Evolutionary conservation across 805 yeast genomes (phyloP).

Genomic region (Dipodascopsis uninucleata): DNA sequence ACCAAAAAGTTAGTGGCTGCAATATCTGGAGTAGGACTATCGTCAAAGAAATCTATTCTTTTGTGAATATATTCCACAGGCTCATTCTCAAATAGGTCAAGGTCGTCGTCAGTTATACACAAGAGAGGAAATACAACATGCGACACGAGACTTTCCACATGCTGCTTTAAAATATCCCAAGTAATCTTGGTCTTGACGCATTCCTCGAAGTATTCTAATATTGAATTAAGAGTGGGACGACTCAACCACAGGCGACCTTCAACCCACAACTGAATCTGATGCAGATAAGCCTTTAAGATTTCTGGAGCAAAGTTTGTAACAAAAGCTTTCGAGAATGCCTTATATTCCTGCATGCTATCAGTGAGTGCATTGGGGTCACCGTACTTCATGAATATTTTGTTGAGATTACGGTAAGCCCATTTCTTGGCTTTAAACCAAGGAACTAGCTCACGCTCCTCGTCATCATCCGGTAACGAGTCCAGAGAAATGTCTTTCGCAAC

Average conservation of each 20-base stretch:
- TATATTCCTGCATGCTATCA: conserved; percentile 46
- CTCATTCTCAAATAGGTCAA: conserved; percentile 77
- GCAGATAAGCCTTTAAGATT: conserved; percentile 58
- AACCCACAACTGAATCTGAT: conserved; percentile 73
- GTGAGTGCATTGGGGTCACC: conserved; percentile 23
- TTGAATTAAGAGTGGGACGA: conserved; percentile 57
- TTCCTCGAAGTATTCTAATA: conserved; percentile 35
- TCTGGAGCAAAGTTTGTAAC: conserved; percentile 65
- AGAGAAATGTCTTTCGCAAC: conserved; percentile 58
- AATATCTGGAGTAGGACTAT: conserved; percentile 62
- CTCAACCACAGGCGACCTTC: conserved; percentile 64
- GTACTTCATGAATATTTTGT: conserved; percentile 63
- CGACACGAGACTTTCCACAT: conserved; percentile 58
- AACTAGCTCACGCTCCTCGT: conserved; percentile 48
- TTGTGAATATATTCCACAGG: conserved; percentile 84
- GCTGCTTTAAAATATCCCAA: conserved; percentile 66
- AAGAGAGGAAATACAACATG: conserved; percentile 75
- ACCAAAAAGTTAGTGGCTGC: conserved; percentile 74
- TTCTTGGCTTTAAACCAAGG: conserved; percentile 77
- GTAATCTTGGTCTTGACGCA: conserved; percentile 54
- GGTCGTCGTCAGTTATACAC: conserved; percentile 61
- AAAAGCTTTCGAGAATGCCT: conserved; percentile 57
- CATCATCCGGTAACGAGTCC: conserved; percentile 49
- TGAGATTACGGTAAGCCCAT: conserved; percentile 82
- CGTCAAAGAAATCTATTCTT: conserved; percentile 59